phyloP scores from a whole-genome alignment of 768 basidiomycete species.

The Podaxis mareebaensis region DNA sequence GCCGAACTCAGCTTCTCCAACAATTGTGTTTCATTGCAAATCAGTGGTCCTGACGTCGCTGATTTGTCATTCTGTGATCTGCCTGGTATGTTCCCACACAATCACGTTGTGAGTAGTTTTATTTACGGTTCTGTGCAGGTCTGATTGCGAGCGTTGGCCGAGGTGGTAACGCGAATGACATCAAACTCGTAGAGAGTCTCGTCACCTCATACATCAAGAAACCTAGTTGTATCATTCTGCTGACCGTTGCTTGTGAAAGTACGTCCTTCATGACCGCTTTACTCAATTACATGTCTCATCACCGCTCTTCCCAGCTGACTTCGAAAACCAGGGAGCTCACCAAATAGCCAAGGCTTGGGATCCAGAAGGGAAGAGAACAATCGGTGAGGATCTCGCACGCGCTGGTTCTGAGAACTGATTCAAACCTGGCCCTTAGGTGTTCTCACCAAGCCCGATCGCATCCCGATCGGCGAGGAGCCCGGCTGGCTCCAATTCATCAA shows the following conservation, averaged over 20 bases:
- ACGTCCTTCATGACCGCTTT: conserved; percentile 17
- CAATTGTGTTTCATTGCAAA: conserved; percentile 58
- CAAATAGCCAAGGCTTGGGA: conserved; percentile 60
- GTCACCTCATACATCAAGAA: conserved; percentile 60
- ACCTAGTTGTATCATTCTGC: conserved; percentile 61
- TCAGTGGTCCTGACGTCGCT: conserved; percentile 58
- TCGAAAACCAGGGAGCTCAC: conserved; percentile 78
- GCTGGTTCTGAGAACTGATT: background rate
- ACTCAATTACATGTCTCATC: background rate
- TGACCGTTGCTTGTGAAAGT: conserved; percentile 69
- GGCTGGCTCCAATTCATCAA: conserved; percentile 59
- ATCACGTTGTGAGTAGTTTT: background rate
- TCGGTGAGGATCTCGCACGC: conserved; percentile 44
- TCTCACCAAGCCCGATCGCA: conserved; percentile 79
- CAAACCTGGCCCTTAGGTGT: conserved; percentile 45
- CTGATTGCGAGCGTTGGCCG: conserved; percentile 58
- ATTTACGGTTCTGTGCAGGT: conserved; percentile 32
- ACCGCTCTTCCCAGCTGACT: conserved; percentile 57
- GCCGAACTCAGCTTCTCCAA: conserved; percentile 45
- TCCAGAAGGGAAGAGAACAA: conserved; percentile 63
- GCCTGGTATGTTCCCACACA: conserved; percentile 39
- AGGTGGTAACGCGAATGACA: conserved; percentile 53
- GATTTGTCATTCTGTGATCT: conserved; percentile 69
- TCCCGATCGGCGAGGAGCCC: conserved; percentile 52
- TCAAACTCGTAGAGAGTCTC: conserved; percentile 59